Percentiles rank a stretch among this genome's conserved stretches.
These are phyloP conservation scores for Tulasnella sp. DNA, from an alignment of 768 basidiomycete species.

Conservation along the genomic window DNA sequence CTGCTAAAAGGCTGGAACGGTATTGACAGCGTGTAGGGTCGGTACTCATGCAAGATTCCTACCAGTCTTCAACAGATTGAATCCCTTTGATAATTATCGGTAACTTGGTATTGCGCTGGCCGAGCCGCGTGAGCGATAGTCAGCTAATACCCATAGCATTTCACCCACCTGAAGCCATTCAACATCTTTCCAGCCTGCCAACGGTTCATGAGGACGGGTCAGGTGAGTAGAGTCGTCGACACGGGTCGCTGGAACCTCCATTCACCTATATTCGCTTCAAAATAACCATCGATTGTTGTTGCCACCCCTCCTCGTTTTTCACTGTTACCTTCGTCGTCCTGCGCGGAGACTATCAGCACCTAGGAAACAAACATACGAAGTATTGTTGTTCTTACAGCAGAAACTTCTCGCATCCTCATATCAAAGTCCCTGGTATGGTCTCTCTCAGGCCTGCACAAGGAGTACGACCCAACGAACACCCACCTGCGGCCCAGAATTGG, in stretches of 20 bases:
- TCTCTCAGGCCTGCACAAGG: not conserved
- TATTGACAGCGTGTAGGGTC: no score
- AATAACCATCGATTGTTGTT: slow-evolving; percentile 8
- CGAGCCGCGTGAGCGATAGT: not conserved
- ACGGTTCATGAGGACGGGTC: not conserved
- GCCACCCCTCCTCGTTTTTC: slow-evolving; percentile 11
- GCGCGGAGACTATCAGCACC: not conserved
- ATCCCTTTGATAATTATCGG: slow-evolving; percentile 38
- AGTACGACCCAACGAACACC: not conserved
- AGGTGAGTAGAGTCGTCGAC: no score
- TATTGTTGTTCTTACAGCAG: not conserved
- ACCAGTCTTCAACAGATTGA: slow-evolving; percentile 33
- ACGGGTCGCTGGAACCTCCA: not conserved
- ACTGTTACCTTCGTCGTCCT: not conserved
- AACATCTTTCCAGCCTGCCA: slow-evolving; percentile 13
- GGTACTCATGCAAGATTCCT: not conserved
- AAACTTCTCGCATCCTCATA: slow-evolving; percentile 6
- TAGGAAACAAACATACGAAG: not conserved
- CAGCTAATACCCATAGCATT: not conserved
- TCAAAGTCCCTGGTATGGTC: slow-evolving; percentile 45
- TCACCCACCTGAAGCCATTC: slow-evolving; percentile 12
- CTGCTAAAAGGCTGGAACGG: slow-evolving; percentile 38
- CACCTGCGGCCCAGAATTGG: slow-evolving; percentile 52
- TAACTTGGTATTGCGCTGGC: slow-evolving; percentile 26
- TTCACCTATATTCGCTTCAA: slow-evolving; percentile 9